phyloP scores from a whole-genome alignment of 139 green algal genomes.

The Marvania coccoides region DNA sequence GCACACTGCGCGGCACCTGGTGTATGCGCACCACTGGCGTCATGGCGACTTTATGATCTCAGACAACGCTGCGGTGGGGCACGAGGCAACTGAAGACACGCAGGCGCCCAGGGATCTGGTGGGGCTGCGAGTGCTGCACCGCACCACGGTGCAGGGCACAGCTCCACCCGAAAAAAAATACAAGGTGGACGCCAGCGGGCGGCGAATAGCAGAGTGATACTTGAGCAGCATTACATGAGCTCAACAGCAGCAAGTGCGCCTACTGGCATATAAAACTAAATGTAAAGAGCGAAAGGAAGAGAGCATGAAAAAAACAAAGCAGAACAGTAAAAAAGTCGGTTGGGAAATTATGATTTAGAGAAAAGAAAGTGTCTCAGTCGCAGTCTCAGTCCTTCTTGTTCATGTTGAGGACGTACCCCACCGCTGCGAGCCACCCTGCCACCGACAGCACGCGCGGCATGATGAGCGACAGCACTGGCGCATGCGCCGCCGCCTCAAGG shows the following conservation, averaged over 20 bases:
- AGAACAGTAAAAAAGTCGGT: too few relatives aligned
- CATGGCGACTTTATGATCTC: constrained; percentile 43
- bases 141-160: constrained; percentile 33
- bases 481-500: constrained; percentile 51
- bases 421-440: constrained; percentile 46
- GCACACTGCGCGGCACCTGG: neutral
- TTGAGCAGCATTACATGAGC: too few relatives aligned
- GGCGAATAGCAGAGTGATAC: too few relatives aligned
- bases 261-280: too few relatives aligned
- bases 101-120: constrained; percentile 25
- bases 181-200: neutral
- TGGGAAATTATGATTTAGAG: too few relatives aligned
- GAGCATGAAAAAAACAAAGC: too few relatives aligned
- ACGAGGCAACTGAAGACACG: constrained; percentile 36
- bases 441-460: constrained; percentile 55
- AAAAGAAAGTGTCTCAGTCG: too few relatives aligned
- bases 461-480: constrained; percentile 51
- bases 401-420: constrained; percentile 50
- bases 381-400: constrained; percentile 8
- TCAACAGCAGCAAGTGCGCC: too few relatives aligned
- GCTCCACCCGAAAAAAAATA: constrained; percentile 9
- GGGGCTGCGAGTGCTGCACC: constrained; percentile 39
- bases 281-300: too few relatives aligned
- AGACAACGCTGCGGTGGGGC: constrained; percentile 42
- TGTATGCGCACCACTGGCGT: constrained; percentile 21